Evolutionary conservation across 176 grass and related monocot species (phyloP), one percentile per base, ranked within the genome.

Genomic region (Alloteropsis semialata): DNA sequence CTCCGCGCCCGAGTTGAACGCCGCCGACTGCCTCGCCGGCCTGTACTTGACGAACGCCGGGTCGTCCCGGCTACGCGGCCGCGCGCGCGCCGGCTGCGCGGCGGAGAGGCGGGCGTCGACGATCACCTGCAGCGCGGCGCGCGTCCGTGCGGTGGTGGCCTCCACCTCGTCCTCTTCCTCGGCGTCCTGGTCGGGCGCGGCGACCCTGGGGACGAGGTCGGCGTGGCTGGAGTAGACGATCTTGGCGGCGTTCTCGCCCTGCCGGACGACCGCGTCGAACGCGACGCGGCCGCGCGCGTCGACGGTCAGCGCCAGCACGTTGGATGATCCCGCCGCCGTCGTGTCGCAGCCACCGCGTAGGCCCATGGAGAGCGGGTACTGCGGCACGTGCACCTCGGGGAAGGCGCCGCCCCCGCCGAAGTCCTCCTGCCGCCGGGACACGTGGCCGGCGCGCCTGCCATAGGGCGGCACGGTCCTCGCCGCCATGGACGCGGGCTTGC

Each of bases 351-450:
- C 79, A 49, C 85, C 84, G 54, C 60, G 76, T 29, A 84, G 61
- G 33, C 91, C 91, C 91, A 93, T 90, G 57, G 76, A 72, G 48
- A 93, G 77, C 10, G 82, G 88, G 77, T 93, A 92, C 42, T 89
- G 87, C 34, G 79, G 69, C 0, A 89, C 80, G 55, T 92, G 90
- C 13, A 92, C 76, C 85, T 92, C 91, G 61, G 91, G 91, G 38
- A 89, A 92, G 42, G 91, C 87, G 28, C 80, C 80, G 0, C 67
- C 50, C 4, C 14, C 66, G 79, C 64, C 65, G 51, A 82, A 82
- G 53, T 82, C 79, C 65, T 72, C 79, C 45, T 4, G 49, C 16
- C 24, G 37, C 49, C 90, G 80, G 10, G 87, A 87, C 45, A 92
- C 44, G 68, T 84, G 83, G 24, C 87, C 90, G 1, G 85, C 49